A percentile compares a stretch with the other conserved stretches of the same genome.
Evolutionary conservation across 2,329 filamentous ascomycete species (phyloP).

Genomic region (Penicillium sp.): DNA sequence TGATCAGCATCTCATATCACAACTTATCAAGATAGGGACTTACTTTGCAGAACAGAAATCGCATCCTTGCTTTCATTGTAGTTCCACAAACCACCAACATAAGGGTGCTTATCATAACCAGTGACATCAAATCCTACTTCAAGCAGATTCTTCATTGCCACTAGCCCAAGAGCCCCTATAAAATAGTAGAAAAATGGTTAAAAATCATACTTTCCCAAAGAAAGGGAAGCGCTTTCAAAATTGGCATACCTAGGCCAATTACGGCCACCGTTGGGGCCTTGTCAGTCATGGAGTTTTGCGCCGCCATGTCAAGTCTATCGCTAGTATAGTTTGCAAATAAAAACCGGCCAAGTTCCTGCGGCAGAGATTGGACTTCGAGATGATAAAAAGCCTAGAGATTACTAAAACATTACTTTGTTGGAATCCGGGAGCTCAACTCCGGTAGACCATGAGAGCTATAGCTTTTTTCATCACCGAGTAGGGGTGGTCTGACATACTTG

Average conservation of each 20-base stretch:
- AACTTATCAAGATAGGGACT: neutral
- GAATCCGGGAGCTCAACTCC: neutral
- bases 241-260: conserved; percentile 1
- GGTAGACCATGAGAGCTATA: neutral
- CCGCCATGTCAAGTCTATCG: neutral
- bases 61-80: neutral
- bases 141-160: neutral
- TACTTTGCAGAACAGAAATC: neutral
- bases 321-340: neutral
- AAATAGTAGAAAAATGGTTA: neutral
- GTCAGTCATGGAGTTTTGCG: neutral
- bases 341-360: neutral
- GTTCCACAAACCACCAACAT: neutral
- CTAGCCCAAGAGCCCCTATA: neutral
- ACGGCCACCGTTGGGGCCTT: neutral
- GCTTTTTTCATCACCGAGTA: neutral
- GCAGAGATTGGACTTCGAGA: neutral
- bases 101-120: neutral
- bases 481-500: neutral
- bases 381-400: neutral
- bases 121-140: neutral
- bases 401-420: neutral
- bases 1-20: neutral
- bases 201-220: neutral
- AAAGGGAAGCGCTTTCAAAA: neutral